phyloP scores from a whole-genome alignment of 306 rosid species.

The Astragalus membranaceus region DNA sequence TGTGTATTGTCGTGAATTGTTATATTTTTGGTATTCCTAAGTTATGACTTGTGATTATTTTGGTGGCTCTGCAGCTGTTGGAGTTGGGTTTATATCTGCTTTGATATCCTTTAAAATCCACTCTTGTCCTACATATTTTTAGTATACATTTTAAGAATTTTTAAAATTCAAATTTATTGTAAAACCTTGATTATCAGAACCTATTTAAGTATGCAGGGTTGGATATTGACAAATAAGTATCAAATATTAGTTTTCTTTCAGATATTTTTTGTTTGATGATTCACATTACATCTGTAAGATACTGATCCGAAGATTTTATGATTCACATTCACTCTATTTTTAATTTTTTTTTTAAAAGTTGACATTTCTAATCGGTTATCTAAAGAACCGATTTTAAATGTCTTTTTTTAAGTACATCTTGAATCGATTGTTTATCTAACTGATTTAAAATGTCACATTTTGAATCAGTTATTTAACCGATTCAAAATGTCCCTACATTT shows the following conservation, averaged over 20 bases:
- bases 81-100: slow-evolving; percentile 96
- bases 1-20: not conserved
- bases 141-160: slow-evolving; percentile 13
- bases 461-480: too few species aligned
- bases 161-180: slow-evolving; percentile 19
- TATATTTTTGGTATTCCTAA: slow-evolving; percentile 25
- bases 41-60: slow-evolving; percentile 20
- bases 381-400: too few species aligned
- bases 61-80: slow-evolving; percentile 69
- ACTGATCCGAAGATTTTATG: slow-evolving; percentile 20
- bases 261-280: slow-evolving; percentile 7
- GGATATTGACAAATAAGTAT: slow-evolving; percentile 91
- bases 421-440: too few species aligned
- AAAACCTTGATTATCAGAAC: slow-evolving; percentile 72
- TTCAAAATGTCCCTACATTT: too few species aligned
- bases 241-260: slow-evolving; percentile 12
- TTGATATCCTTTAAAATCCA: slow-evolving; percentile 78
- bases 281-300: slow-evolving; percentile 13
- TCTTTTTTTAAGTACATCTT: too few species aligned
- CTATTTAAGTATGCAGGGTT: slow-evolving; percentile 98
- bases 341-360: too few species aligned
- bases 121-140: slow-evolving; percentile 14
- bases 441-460: too few species aligned
- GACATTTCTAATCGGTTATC: too few species aligned
- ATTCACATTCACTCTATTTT: too few species aligned